phyloP scores from a whole-genome alignment of 495 filamentous ascomycete genomes.

The Daldinia grandis region DNA sequence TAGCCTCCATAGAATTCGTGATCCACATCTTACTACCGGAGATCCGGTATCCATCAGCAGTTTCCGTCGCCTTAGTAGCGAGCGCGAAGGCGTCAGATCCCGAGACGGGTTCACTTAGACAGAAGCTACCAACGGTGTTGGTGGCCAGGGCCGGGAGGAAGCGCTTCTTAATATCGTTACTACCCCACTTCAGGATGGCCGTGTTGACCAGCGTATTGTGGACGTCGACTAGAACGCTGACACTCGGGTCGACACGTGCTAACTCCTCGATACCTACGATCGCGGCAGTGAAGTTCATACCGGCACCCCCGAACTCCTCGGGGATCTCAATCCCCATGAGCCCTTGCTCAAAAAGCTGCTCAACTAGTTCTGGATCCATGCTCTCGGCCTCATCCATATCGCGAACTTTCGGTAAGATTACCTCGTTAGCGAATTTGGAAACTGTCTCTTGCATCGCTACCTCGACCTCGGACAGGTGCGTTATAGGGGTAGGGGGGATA shows the following conservation, averaged over 20 bases:
- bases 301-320: slow-evolving; percentile 94
- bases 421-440: slow-evolving; percentile 86
- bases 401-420: slow-evolving; percentile 89
- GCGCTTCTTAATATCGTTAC: slow-evolving; percentile 74
- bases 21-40: slow-evolving; percentile 99
- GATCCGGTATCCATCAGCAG: slow-evolving; percentile 81
- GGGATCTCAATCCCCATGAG: slow-evolving; percentile 98
- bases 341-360: slow-evolving; percentile 96
- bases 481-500: slow-evolving; percentile 89
- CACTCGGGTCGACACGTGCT: slow-evolving; percentile 91
- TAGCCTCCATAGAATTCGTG: slow-evolving; percentile 92
- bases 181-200: slow-evolving; percentile 85
- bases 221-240: slow-evolving; percentile 91
- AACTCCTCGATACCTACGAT: slow-evolving; percentile 98
- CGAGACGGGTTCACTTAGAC: slow-evolving; percentile 90
- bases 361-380: slow-evolving; percentile 89
- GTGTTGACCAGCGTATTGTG: slow-evolving; percentile 99
- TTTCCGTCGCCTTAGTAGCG: slow-evolving; percentile 81
- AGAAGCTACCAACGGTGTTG: slow-evolving; percentile 93
- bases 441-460: slow-evolving; percentile 87
- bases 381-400: slow-evolving; percentile 97
- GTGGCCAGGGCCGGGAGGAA: slow-evolving; percentile 91
- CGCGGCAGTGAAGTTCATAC: slow-evolving; percentile 97
- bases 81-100: slow-evolving; percentile 97
- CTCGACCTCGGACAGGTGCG: slow-evolving; percentile 91